A percentile compares a stretch with the other conserved stretches of the same genome.
Evolutionary conservation across 768 basidiomycete species (phyloP).

Genomic region (Lentinula aciculospora): DNA sequence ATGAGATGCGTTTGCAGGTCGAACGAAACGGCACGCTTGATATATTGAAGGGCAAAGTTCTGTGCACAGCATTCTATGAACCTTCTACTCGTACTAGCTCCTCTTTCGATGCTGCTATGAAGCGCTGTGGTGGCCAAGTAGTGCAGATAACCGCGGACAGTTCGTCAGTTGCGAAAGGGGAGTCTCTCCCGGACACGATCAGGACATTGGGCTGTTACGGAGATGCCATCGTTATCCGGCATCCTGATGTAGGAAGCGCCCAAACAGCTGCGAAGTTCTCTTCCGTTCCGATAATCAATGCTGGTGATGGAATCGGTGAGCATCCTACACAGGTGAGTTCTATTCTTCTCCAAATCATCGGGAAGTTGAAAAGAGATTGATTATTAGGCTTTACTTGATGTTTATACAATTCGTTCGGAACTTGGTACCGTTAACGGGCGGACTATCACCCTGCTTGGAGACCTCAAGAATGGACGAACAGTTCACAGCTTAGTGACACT

Average conservation of each 20-base stretch:
- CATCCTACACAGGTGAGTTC: constrained; percentile 86
- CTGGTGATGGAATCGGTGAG: constrained; percentile 95
- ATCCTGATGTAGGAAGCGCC: constrained; percentile 92
- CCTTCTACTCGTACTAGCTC: constrained; percentile 93
- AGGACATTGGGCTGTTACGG: constrained; percentile 93
- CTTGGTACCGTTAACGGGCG: constrained; percentile 96
- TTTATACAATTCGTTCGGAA: constrained; percentile 96
- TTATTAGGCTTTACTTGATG: constrained; percentile 72
- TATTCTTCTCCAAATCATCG: not conserved
- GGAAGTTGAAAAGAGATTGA: constrained; percentile 8
- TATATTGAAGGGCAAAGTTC: constrained; percentile 83
- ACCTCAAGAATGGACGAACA: constrained; percentile 96
- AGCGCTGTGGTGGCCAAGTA: constrained; percentile 93
- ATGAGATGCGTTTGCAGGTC: constrained; percentile 95
- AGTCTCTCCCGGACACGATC: constrained; percentile 88
- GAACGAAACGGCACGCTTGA: constrained; percentile 88
- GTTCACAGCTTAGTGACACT: constrained; percentile 94
- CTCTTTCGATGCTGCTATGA: constrained; percentile 99
- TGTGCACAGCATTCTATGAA: constrained; percentile 94
- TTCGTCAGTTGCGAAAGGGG: constrained; percentile 91
- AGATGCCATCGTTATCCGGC: constrained; percentile 91
- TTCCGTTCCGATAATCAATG: constrained; percentile 93
- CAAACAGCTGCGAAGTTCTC: constrained; percentile 95
- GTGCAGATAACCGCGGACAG: constrained; percentile 76
- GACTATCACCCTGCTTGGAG: constrained; percentile 88